These are phyloP conservation scores for Lachancea thermotolerans DNA, from an alignment of 805 yeast genomes.

Conservation along the genomic window DNA sequence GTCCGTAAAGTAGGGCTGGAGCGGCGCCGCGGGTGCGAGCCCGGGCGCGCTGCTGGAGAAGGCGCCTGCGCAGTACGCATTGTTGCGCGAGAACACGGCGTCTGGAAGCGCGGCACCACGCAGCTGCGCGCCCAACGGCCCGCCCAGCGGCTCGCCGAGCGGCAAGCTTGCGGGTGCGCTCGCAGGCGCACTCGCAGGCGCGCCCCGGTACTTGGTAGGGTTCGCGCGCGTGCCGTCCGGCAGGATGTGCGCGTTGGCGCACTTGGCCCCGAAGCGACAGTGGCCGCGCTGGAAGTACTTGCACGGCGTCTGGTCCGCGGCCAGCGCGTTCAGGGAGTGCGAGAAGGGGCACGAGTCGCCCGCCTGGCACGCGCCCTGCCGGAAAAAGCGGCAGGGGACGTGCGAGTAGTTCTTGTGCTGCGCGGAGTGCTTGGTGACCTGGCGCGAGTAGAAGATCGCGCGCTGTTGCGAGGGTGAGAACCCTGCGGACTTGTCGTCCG, in stretches of 20 bases:
- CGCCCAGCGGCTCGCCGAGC: too few relatives aligned
- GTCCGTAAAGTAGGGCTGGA: not conserved
- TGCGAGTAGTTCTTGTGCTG: conserved; percentile 44
- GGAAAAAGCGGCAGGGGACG: conserved; percentile 92
- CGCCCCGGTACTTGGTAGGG: conserved; percentile 22
- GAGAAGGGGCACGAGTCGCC: conserved; percentile 89
- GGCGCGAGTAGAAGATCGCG: conserved; percentile 22
- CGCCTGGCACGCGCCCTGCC: conserved; percentile 93
- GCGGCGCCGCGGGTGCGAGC: too few relatives aligned
- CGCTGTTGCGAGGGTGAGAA: conserved; percentile 24
- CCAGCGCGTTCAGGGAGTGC: conserved; percentile 58
- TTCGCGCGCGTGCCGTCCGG: conserved; percentile 86
- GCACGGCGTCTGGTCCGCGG: conserved; percentile 47
- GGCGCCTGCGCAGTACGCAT: too few relatives aligned
- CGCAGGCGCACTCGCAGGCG: too few relatives aligned
- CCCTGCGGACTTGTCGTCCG: conserved; percentile 17
- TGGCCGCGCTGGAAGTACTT: conserved; percentile 95
- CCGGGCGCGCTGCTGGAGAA: too few relatives aligned
- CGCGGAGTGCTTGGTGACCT: conserved; percentile 23
- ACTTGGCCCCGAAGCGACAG: conserved; percentile 89
- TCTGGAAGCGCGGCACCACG: too few relatives aligned
- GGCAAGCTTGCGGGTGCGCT: not conserved
- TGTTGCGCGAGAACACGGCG: too few relatives aligned
- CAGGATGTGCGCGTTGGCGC: conserved; percentile 86
- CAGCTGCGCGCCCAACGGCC: too few relatives aligned